phyloP scores from a whole-genome alignment of 495 filamentous ascomycete species.

The Neurospora tetraspora region DNA sequence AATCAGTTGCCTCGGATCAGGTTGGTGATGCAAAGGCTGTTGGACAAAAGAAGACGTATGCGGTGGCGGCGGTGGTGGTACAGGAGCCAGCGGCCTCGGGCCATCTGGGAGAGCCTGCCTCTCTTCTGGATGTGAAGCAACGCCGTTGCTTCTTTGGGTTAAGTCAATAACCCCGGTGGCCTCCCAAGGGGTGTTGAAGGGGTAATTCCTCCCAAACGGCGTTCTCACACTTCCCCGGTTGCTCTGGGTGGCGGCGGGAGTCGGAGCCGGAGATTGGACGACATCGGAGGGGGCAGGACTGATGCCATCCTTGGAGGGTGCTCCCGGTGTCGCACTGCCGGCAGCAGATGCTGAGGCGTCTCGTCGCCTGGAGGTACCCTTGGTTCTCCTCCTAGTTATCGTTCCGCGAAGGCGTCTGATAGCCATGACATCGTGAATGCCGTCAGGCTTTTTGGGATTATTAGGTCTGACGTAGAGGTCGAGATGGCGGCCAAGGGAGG shows the following conservation, averaged over 20 bases:
- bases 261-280: conserved; percentile 17
- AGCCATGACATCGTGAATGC: conserved; percentile 76
- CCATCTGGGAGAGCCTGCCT: conserved; percentile 12
- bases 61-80: background rate
- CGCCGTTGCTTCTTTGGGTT: background rate
- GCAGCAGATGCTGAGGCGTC: conserved; percentile 31
- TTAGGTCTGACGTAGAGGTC: conserved; percentile 84
- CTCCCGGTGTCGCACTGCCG: conserved; percentile 26
- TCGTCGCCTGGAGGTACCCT: conserved; percentile 47
- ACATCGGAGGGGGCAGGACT: conserved; percentile 14
- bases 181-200: conserved; percentile 55
- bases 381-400: conserved; percentile 74
- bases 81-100: background rate
- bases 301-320: conserved; percentile 19
- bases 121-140: conserved; percentile 19
- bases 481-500: conserved; percentile 83
- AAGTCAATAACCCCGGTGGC: conserved; percentile 68
- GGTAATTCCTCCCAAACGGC: conserved; percentile 44
- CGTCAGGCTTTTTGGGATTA: conserved; percentile 75
- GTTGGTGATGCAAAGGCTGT: conserved; percentile 44
- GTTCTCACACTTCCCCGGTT: conserved; percentile 34
- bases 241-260: conserved; percentile 14
- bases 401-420: conserved; percentile 70
- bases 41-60: conserved; percentile 24
- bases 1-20: conserved; percentile 46